A percentile compares a stretch with the other conserved stretches of the same genome.
Evolutionary conservation across 768 basidiomycete species (phyloP).

Genomic region (Postia placenta): DNA sequence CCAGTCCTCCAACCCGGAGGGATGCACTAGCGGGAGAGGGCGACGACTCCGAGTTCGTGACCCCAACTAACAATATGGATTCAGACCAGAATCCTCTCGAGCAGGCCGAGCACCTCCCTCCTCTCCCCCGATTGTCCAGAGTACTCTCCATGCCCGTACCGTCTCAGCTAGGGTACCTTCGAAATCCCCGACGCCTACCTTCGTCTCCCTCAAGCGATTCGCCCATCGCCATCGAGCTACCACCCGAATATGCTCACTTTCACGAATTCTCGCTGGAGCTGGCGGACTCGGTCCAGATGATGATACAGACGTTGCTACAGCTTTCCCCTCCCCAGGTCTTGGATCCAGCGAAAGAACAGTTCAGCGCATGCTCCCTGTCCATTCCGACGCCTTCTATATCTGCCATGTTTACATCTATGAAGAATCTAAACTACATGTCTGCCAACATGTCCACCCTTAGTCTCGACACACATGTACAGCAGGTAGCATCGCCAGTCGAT

Average conservation of each 20-base stretch:
- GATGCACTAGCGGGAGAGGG: slow-evolving; percentile 13
- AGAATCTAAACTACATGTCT: slow-evolving; percentile 88
- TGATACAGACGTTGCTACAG: slow-evolving; percentile 88
- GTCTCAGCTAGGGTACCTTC: slow-evolving; percentile 68
- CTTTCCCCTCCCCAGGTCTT: slow-evolving; percentile 86
- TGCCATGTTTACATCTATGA: slow-evolving; percentile 87
- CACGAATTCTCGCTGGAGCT: slow-evolving; percentile 79
- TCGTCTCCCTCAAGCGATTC: slow-evolving; percentile 15
- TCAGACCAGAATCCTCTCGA: slow-evolving; percentile 27
- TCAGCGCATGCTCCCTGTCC: slow-evolving; percentile 81
- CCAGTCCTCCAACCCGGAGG: slow-evolving; percentile 11
- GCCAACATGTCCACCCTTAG: slow-evolving; percentile 67
- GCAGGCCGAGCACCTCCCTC: slow-evolving; percentile 21
- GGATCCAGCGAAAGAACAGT: slow-evolving; percentile 90
- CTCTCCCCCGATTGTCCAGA: slow-evolving; percentile 57
- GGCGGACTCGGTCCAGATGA: slow-evolving; percentile 85
- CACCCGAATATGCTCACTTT: slow-evolving; percentile 35
- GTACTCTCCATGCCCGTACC: slow-evolving; percentile 79
- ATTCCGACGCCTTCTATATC: slow-evolving; percentile 86
- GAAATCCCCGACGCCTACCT: slow-evolving; percentile 51
- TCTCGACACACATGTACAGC: slow-evolving; percentile 12
- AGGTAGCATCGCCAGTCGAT: slow-evolving; percentile 1
- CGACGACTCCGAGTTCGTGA: slow-evolving; percentile 25
- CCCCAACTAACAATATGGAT: slow-evolving; percentile 26
- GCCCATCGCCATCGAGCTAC: slow-evolving; percentile 16